Percentiles rank a stretch among this genome's conserved stretches.
phyloP scores from a whole-genome alignment of 2,329 filamentous ascomycete genomes.

The Venturia nashicola region DNA sequence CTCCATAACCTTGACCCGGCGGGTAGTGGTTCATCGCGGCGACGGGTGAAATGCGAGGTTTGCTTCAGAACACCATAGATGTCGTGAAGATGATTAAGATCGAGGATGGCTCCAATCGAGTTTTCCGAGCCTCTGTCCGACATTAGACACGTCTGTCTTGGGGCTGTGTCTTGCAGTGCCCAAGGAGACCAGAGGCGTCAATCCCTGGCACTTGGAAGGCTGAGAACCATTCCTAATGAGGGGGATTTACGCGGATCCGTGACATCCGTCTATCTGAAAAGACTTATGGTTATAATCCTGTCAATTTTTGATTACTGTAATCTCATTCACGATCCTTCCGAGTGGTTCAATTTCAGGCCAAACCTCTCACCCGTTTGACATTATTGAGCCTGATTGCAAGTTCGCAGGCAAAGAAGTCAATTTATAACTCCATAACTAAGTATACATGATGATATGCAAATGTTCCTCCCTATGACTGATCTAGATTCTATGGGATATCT shows the following conservation, averaged over 20 bases:
- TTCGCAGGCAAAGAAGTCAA: background rate
- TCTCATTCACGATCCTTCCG: too few relatives aligned
- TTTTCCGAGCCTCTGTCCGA: background rate
- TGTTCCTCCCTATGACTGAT: background rate
- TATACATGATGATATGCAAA: conserved; percentile 2
- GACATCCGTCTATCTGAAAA: background rate
- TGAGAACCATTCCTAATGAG: background rate
- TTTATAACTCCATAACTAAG: background rate
- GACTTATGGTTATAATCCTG: background rate
- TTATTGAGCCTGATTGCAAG: background rate
- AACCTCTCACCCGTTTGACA: too few relatives aligned
- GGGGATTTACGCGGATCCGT: background rate
- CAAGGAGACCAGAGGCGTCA: background rate
- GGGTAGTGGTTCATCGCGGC: conserved; percentile 3
- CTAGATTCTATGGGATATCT: background rate
- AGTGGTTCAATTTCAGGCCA: too few relatives aligned
- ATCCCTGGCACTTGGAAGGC: background rate
- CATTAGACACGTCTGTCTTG: background rate
- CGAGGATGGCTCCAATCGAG: background rate
- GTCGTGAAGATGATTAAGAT: background rate
- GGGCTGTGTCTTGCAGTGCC: background rate
- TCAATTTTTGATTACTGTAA: background rate
- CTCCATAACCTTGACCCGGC: background rate
- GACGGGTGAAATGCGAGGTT: background rate
- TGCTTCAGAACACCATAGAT: background rate